A percentile compares a stretch with the other conserved stretches of the same genome.
phyloP scores from a whole-genome alignment of 2,329 filamentous ascomycete species.

The Elsinoe arachidis region DNA sequence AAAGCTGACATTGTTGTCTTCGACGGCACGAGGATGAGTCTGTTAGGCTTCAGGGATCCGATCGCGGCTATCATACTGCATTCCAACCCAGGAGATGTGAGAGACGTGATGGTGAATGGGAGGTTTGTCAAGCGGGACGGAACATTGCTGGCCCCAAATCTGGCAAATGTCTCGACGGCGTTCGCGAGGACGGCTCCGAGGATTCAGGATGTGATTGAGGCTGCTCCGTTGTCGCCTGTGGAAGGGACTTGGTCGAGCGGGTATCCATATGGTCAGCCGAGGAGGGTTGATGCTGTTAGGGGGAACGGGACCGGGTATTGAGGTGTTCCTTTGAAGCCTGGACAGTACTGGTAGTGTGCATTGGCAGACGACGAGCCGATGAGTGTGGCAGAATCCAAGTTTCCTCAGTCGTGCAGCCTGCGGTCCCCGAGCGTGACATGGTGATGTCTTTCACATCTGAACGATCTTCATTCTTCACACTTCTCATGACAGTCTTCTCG shows the following conservation, averaged over 20 bases:
- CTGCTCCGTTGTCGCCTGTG: neutral
- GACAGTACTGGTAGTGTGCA: too few species aligned
- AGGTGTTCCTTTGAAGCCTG: neutral
- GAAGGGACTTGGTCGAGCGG: neutral
- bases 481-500: too few species aligned
- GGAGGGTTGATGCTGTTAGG: neutral
- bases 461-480: too few species aligned
- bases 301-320: neutral
- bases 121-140: constrained; percentile 34
- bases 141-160: neutral
- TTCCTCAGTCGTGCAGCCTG: too few species aligned
- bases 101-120: constrained; percentile 44
- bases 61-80: constrained; percentile 50
- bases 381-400: too few species aligned
- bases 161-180: neutral
- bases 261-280: neutral
- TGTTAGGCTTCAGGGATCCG: constrained; percentile 49
- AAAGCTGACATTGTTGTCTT: constrained; percentile 49
- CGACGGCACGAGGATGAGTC: constrained; percentile 39
- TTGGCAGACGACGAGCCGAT: too few species aligned
- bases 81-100: constrained; percentile 44
- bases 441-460: too few species aligned
- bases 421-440: too few species aligned
- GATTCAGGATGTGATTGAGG: neutral
- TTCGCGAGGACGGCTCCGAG: neutral